These are phyloP conservation scores for Globisporangium paddicum DNA, from an alignment of 352 stramenopile genomes.

Conservation along the genomic window DNA sequence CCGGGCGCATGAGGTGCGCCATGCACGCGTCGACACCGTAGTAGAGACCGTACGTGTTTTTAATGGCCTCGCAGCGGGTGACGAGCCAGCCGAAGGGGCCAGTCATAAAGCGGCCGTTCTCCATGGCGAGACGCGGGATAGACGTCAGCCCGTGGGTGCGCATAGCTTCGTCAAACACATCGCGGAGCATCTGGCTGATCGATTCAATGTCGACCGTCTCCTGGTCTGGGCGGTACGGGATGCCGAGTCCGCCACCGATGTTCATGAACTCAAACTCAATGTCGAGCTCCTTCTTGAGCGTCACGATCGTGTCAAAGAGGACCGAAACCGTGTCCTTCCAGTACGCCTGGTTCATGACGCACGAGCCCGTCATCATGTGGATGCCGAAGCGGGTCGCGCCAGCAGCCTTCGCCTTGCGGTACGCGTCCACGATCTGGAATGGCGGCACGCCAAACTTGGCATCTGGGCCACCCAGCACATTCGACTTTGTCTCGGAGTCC, in stretches of 20 bases:
- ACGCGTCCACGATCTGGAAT: conserved; percentile 87
- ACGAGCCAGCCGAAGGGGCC: conserved; percentile 85
- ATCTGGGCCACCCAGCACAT: conserved; percentile 82
- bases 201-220: conserved; percentile 55
- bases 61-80: conserved; percentile 81
- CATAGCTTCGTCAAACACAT: conserved; percentile 77
- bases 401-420: conserved; percentile 71
- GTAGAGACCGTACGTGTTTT: conserved; percentile 81
- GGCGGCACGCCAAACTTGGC: conserved; percentile 88
- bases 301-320: conserved; percentile 79
- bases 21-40: conserved; percentile 89
- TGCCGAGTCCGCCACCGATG: conserved; percentile 84
- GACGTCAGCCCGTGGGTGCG: conserved; percentile 50
- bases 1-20: conserved; percentile 87
- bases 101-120: conserved; percentile 89
- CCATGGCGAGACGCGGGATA: conserved; percentile 79
- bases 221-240: conserved; percentile 82
- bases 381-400: conserved; percentile 86
- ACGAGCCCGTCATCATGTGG: conserved; percentile 91
- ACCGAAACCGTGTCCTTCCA: conserved; percentile 86
- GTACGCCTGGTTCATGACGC: conserved; percentile 87
- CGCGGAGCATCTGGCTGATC: conserved; percentile 71
- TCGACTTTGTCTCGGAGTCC: conserved; percentile 87
- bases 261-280: conserved; percentile 93
- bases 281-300: conserved; percentile 68